Evolutionary conservation across 805 yeast species (phyloP), one percentile per base, ranked within the genome.

Genomic region (Candida krabiensis): DNA sequence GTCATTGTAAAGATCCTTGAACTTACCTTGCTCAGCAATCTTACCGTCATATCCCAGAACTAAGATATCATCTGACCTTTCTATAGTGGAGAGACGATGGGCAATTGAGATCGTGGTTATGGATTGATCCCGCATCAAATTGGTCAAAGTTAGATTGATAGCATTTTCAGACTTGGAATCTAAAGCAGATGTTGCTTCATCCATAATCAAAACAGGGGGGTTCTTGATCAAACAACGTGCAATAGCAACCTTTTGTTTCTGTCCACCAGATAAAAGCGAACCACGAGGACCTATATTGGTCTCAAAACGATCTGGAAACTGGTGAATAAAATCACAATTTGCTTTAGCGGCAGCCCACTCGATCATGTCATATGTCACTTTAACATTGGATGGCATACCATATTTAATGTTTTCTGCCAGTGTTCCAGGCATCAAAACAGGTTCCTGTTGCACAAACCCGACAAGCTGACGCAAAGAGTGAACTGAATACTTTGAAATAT

Each of bases 371-470:
- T 71, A 71, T 2, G 81, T 71, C 13, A 83, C 74, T 26, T 82
- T 80, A 8, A 66, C 62, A 22, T 68, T 69, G 16, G 55, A 30
- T 9, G 68, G 64, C 16, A 63, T 30, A 0, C 96, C 95, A 60
- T 91, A 91, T 5, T 78, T 71, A 41, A 91, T 84, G 53, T 91
- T 91, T n/a, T 89, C 96, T 27, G 83, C 73, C 21, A 91, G 79
- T 0, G 95, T 77, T 1, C 96, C 97, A 41, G 89, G 82, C 63
- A 88, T 87, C 37, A 91, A 67, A 15, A 87, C 75, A 0, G 98
- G 96, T 53, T 91, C 97, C 59, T 91, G 98, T 44, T 86, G 90
- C 3, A 91, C 98, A 37, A 86, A 83, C 9, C 97, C 96, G 39
- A 83, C 72, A 21, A 89, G 65, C 39, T 79, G 73, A 38, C 98